Evolutionary conservation across 495 filamentous ascomycete genomes (phyloP).

Genomic region (Tetracladium setigerum): DNA sequence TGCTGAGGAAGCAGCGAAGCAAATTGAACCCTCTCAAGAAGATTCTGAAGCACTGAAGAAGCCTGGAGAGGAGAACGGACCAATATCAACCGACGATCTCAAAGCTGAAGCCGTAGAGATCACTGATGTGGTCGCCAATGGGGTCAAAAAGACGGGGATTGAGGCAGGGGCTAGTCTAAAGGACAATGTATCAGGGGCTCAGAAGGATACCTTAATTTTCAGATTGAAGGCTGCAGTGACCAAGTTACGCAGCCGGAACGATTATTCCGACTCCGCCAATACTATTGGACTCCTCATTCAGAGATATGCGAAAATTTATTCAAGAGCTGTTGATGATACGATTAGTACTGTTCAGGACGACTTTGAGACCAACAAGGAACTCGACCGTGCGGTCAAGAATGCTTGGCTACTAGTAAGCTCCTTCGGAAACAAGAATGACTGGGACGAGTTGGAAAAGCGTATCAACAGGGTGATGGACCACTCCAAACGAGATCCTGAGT

Average conservation of each 20-base stretch:
- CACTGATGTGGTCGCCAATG: constrained; percentile 52
- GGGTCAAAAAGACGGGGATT: constrained; percentile 55
- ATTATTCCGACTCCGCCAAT: constrained; percentile 81
- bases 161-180: constrained; percentile 57
- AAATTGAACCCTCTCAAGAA: constrained; percentile 57
- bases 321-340: constrained; percentile 58
- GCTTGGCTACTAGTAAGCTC: constrained; percentile 71
- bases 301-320: constrained; percentile 71
- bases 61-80: constrained; percentile 46
- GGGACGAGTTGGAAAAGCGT: constrained; percentile 61
- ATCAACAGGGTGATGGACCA: constrained; percentile 66
- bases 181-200: constrained; percentile 60
- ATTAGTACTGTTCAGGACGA: constrained; percentile 57
- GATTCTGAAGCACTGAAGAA: constrained; percentile 50
- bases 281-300: constrained; percentile 68
- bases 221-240: constrained; percentile 70
- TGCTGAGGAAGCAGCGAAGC: constrained; percentile 63
- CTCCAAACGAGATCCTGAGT: constrained; percentile 69
- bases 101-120: constrained; percentile 55
- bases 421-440: constrained; percentile 68
- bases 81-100: constrained; percentile 52
- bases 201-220: constrained; percentile 64
- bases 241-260: constrained; percentile 63
- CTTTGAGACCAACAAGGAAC: constrained; percentile 60
- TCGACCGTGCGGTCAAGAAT: constrained; percentile 66